These are phyloP conservation scores for Aegilops bicornis DNA, from an alignment of 176 grass and related monocot genomes.

Conservation along the genomic window DNA sequence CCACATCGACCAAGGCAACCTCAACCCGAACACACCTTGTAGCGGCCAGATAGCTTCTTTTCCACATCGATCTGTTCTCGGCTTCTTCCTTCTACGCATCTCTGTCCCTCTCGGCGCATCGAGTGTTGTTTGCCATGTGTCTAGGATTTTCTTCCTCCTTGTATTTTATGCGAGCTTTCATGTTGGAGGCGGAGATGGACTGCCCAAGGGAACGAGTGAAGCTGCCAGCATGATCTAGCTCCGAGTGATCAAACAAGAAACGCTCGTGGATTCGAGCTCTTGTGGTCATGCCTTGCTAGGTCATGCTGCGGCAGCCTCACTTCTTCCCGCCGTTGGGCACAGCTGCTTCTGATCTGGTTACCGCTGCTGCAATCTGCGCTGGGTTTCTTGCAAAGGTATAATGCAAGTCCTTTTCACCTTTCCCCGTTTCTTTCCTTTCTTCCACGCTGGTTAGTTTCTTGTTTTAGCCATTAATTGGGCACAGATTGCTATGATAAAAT, in stretches of 20 bases:
- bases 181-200: slow-evolving; percentile 21
- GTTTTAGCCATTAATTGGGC: neutral
- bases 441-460: neutral
- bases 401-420: neutral
- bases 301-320: slow-evolving; percentile 99
- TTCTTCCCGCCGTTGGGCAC: slow-evolving; percentile 73
- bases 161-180: slow-evolving; percentile 51
- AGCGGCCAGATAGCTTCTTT: neutral
- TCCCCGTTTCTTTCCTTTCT: neutral
- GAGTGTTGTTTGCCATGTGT: neutral
- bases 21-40: too few relatives aligned
- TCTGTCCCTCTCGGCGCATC: neutral
- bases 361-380: neutral
- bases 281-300: slow-evolving; percentile 74
- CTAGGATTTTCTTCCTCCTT: slow-evolving; percentile 5
- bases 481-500: neutral
- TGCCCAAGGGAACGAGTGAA: slow-evolving; percentile 96
- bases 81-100: neutral
- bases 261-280: neutral
- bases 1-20: neutral
- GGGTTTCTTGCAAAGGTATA: neutral
- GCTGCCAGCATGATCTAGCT: slow-evolving; percentile 99
- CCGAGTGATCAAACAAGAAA: slow-evolving; percentile 37
- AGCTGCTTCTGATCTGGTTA: neutral
- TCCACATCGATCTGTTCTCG: neutral